Base-by-base conservation (phyloP, 2,329 filamentous ascomycete genomes). In the Alternaria conjuncta region DNA sequence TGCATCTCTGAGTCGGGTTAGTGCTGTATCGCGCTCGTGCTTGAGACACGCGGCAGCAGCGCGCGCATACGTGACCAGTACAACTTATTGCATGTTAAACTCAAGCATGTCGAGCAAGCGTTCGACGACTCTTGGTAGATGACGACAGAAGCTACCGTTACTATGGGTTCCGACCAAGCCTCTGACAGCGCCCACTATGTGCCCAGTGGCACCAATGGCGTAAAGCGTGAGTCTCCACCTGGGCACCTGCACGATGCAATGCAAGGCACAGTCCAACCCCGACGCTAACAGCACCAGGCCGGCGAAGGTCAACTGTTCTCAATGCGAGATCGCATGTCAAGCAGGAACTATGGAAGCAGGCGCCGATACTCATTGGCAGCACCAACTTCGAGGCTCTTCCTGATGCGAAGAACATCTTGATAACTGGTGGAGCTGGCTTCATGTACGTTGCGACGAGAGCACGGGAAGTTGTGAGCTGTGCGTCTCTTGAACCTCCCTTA, bases 361-460 rank as follows among this genome's bases (percentile, higher is more conserved):
- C 92, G 3, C 91, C 92, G 18, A 77, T 93, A 26, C 83, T 94
- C 58, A 89, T 79, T 11, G 92, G 92, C 36, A 89, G 85, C 69
- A 92, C 90, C 64, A 88, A 87, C 68, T 94, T 91, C 70, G 87
- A 90, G 73, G 88, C 91, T 46, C 83, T 90, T 6, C 82, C 85
- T 23, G 88, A 91, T 79, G 88, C 92, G 58, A 90, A 88, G 79
- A 94, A 93, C 75, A 94, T 95, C 72, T 90, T 95, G 86, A 87
- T 96, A 67, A 95, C 92, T 20, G 92, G 92, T 54, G 92, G 92
- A 57, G 92, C 92, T 66, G 92, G 92, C 71, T 96, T 96, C 84
- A 94, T 95, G 91, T 93, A 84, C 80, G 90, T 74, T 51, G 36
- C 46, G 25, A 56, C 18, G 32, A 60, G 55, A 49, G 28, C 56